These are phyloP conservation scores for Blastobotrys proliferans DNA, from an alignment of 1,139 yeast species.

Conservation along the genomic window DNA sequence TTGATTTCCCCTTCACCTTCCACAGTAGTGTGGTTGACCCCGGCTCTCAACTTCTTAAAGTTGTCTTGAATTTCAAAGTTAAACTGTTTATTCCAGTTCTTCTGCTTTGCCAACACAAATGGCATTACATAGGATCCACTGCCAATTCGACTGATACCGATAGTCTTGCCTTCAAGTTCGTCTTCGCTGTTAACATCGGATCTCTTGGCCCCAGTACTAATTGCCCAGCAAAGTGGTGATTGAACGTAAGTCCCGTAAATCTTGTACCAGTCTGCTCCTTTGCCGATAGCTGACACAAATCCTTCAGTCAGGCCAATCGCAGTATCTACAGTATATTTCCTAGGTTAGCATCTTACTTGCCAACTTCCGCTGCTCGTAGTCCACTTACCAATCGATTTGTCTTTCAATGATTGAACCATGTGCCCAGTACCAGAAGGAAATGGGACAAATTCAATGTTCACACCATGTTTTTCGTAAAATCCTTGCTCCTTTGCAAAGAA, in stretches of 20 bases:
- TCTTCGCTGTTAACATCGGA: conserved; percentile 46
- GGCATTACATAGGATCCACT: conserved; percentile 92
- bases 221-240: conserved; percentile 87
- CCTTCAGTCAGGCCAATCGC: conserved; percentile 92
- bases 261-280: conserved; percentile 61
- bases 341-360: background rate
- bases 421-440: conserved; percentile 89
- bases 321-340: conserved; percentile 38
- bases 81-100: conserved; percentile 39
- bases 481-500: conserved; percentile 64
- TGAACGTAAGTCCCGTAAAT: conserved; percentile 78
- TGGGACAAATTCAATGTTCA: conserved; percentile 60
- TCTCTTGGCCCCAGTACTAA: conserved; percentile 68
- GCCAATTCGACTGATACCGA: conserved; percentile 88
- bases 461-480: conserved; percentile 44
- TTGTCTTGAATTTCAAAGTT: conserved; percentile 57
- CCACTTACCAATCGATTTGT: conserved; percentile 49
- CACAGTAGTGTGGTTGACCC: conserved; percentile 55
- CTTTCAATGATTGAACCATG: conserved; percentile 66
- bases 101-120: conserved; percentile 68
- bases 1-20: conserved; percentile 35
- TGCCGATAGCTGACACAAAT: conserved; percentile 75
- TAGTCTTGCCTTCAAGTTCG: conserved; percentile 56
- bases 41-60: conserved; percentile 71
- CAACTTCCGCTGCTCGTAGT: no score